Evolutionary conservation across 2,329 filamentous ascomycete genomes (phyloP).

Genomic region (Phaeosphaeria sp.): DNA sequence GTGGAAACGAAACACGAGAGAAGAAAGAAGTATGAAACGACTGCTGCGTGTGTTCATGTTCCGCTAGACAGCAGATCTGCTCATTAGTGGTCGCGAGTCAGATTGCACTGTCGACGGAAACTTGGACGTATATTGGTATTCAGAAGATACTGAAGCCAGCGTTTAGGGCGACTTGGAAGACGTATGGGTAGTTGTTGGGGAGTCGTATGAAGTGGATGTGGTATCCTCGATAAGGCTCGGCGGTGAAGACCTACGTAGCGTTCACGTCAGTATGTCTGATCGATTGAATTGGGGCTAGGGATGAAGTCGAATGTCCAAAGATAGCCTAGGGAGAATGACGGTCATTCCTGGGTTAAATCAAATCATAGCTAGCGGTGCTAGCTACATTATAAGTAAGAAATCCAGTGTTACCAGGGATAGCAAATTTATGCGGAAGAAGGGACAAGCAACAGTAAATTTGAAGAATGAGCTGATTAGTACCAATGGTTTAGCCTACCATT

Average conservation of each 20-base stretch:
- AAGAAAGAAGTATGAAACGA: not conserved
- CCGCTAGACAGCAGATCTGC: not conserved
- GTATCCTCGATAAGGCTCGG: not conserved
- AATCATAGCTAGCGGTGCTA: not conserved
- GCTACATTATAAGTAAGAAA: not conserved
- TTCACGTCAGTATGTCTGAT: not conserved
- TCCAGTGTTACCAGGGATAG: not conserved
- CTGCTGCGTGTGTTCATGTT: not conserved
- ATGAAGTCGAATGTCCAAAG: not conserved
- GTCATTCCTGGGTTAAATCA: not conserved
- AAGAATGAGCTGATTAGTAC: not conserved
- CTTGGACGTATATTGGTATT: not conserved
- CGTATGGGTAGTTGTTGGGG: not conserved
- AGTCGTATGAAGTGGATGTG: not conserved
- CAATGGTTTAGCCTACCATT: not conserved
- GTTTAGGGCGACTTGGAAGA: not conserved
- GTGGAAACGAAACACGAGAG: not conserved
- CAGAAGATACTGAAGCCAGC: not conserved
- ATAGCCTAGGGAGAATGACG: not conserved
- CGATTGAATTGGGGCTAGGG: not conserved
- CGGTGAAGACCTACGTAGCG: not conserved
- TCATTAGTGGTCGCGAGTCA: not conserved
- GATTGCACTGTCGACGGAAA: not conserved
- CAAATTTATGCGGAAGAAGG: not conserved
- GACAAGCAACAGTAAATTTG: not conserved